A percentile compares a stretch with the other conserved stretches of the same genome.
These are phyloP conservation scores for Thuidium tamariscinum DNA, from an alignment of 225 moss, liverwort and hornwort genomes.

Conservation along the genomic window DNA sequence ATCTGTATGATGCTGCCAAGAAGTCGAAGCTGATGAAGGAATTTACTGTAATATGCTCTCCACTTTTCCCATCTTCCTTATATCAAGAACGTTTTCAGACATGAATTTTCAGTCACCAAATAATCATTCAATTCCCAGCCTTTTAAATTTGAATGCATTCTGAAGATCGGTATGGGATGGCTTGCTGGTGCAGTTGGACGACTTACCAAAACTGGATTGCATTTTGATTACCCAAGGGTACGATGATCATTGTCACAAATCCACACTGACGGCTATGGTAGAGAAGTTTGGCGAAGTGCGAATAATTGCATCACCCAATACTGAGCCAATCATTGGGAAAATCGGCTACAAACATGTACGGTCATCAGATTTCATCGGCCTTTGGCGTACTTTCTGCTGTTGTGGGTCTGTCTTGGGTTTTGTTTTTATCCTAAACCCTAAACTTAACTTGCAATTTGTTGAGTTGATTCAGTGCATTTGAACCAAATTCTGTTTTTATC, in stretches of 20 bases:
- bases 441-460: too few relatives aligned
- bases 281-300: constrained; percentile 44
- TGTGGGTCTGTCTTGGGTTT: neutral
- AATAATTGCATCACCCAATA: constrained; percentile 70
- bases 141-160: neutral
- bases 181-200: constrained; percentile 55
- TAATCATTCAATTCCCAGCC: neutral
- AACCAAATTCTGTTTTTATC: too few relatives aligned
- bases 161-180: neutral
- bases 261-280: constrained; percentile 59
- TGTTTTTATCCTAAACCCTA: too few relatives aligned
- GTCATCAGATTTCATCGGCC: neutral
- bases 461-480: too few relatives aligned
- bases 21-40: constrained; percentile 40
- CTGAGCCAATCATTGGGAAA: constrained; percentile 39
- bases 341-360: constrained; percentile 57
- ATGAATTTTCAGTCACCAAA: neutral
- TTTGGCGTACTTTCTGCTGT: neutral
- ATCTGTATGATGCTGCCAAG: constrained; percentile 72
- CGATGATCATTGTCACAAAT: constrained; percentile 89
- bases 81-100: neutral
- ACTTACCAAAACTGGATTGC: constrained; percentile 73
- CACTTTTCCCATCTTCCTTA: neutral
- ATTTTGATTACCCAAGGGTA: constrained; percentile 80
- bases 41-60: constrained; percentile 25